phyloP scores from a whole-genome alignment of 768 basidiomycete genomes.

The Podaxis sp. region DNA sequence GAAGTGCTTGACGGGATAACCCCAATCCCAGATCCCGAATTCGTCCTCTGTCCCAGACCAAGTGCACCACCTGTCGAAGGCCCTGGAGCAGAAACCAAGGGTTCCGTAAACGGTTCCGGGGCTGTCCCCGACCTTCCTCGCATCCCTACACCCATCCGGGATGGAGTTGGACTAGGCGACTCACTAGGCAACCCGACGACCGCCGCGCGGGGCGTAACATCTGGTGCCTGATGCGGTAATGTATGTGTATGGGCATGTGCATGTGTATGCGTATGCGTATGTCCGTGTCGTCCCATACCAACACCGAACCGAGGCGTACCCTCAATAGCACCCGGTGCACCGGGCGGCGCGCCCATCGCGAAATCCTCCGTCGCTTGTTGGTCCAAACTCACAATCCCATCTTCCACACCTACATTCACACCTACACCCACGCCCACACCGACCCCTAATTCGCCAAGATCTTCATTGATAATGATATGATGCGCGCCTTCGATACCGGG shows the following conservation, averaged over 20 bases:
- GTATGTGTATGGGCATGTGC: conserved; percentile 21
- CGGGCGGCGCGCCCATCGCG: conserved; percentile 86
- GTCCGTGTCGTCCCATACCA: conserved; percentile 13
- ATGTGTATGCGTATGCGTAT: conserved; percentile 22
- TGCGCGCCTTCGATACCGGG: conserved; percentile 19
- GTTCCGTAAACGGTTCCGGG: conserved; percentile 4
- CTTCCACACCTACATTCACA: conserved; percentile 58
- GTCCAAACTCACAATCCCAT: conserved; percentile 72
- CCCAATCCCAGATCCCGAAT: not conserved
- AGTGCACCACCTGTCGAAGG: not conserved
- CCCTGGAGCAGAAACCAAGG: not conserved
- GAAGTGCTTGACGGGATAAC: not conserved
- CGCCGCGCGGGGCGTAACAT: conserved; percentile 62
- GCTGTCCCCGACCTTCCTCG: conserved; percentile 5
- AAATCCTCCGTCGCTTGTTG: conserved; percentile 71
- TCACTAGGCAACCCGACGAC: conserved; percentile 48
- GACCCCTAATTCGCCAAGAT: conserved; percentile 20
- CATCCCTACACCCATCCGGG: not conserved
- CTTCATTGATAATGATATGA: conserved; percentile 42
- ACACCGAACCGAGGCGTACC: conserved; percentile 12
- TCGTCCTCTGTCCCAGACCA: not conserved
- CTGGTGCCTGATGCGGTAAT: conserved; percentile 36
- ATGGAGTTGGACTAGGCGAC: conserved; percentile 6
- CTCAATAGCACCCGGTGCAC: conserved; percentile 75
- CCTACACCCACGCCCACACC: conserved; percentile 22